Evolutionary conservation across 208 protist species (phyloP).

Genomic region (Leishmania guyanensis): DNA sequence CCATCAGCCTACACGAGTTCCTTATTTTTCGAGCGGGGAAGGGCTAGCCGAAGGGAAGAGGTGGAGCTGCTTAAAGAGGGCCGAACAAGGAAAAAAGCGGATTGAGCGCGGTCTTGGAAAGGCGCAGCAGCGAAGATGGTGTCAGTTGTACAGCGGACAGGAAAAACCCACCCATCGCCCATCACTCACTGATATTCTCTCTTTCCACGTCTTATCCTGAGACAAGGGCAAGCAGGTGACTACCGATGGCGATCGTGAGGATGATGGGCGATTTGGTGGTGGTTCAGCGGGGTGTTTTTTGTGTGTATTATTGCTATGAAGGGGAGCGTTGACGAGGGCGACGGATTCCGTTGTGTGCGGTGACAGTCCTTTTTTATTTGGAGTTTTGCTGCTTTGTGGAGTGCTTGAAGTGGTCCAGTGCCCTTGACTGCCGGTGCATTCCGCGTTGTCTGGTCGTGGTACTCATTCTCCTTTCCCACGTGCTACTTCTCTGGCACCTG

Average conservation of each 20-base stretch:
- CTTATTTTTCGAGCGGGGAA: constrained; percentile 56
- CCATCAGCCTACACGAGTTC: constrained; percentile 80
- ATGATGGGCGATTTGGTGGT: not conserved
- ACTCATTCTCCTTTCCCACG: not conserved
- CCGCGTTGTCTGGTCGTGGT: not conserved
- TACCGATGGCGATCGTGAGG: not conserved
- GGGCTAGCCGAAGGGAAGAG: not conserved
- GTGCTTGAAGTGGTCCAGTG: not conserved
- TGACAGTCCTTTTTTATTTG: not conserved
- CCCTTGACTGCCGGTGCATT: not conserved
- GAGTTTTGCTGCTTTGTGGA: not conserved
- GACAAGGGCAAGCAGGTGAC: not conserved
- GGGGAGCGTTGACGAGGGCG: not conserved
- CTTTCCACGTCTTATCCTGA: not conserved
- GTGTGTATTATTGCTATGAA: too few species aligned
- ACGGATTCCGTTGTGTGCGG: not conserved
- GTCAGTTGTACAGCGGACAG: not conserved
- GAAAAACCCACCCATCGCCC: not conserved
- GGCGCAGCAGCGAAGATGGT: not conserved
- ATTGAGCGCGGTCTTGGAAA: not conserved
- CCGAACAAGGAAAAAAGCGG: not conserved
- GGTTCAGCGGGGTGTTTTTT: not conserved
- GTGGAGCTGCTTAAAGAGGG: not conserved
- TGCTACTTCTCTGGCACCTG: not conserved
- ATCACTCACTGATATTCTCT: too few species aligned